Conservation (phyloP, 108 stramenopile species). For the Skeletonema marinoi region DNA sequence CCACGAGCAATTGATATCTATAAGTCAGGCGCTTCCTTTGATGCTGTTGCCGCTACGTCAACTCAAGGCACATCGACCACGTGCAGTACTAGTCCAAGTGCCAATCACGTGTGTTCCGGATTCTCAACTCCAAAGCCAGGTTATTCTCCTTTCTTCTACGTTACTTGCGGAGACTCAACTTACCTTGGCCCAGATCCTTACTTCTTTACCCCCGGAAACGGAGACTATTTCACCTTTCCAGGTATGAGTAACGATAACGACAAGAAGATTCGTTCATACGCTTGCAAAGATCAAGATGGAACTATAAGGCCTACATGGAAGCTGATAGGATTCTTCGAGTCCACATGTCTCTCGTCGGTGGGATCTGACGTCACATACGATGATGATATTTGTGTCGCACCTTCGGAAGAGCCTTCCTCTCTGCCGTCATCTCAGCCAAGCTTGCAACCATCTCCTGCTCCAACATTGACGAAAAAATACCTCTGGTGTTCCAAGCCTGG, state of each 20-base stretch:
- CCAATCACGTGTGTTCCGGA: conserved; percentile 13
- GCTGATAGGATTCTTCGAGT: conserved; percentile 1
- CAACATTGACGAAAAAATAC: not conserved
- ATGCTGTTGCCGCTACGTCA: conserved; percentile 7
- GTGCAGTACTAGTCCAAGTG: conserved; percentile 3
- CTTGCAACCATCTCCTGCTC: not conserved
- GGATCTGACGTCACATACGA: not conserved
- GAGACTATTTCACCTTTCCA: not conserved
- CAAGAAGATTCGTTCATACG: not conserved
- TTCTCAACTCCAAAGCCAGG: conserved; percentile 12
- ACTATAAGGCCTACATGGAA: not conserved
- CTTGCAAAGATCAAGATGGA: not conserved
- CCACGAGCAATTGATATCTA: conserved; percentile 10
- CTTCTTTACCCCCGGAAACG: not conserved
- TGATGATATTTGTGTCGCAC: not conserved
- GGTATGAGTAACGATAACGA: not conserved
- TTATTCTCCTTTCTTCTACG: conserved; percentile 16
- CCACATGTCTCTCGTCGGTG: not conserved
- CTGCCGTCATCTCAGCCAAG: not conserved
- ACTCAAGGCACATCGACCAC: not conserved
- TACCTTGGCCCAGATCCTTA: conserved; percentile 26
- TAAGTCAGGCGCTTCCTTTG: not conserved
- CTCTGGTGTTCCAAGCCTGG: not conserved
- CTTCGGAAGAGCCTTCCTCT: not conserved
- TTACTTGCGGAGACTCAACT: conserved; percentile 5